Percentiles rank a stretch among this genome's conserved stretches.
phyloP scores from a whole-genome alignment of 169 alveolate species.

The Plasmodium gallinaceum region DNA sequence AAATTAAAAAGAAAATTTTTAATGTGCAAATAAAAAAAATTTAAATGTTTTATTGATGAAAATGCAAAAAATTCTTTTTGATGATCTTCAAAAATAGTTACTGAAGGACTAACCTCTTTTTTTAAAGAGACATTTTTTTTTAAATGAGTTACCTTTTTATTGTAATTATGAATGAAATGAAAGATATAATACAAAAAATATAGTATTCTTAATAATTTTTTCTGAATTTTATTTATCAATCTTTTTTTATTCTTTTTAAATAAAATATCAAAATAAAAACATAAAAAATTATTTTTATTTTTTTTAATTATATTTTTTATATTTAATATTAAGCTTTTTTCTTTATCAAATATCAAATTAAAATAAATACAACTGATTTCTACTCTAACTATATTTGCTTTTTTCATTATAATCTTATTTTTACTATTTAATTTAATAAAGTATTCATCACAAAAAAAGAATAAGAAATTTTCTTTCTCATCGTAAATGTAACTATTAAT shows the following conservation, averaged over 20 bases:
- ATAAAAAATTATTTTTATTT: slow-evolving; percentile 41
- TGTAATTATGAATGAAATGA: slow-evolving; percentile 51
- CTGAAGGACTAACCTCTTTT: neutral
- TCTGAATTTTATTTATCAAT: slow-evolving; percentile 22
- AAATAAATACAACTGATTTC: slow-evolving; percentile 45
- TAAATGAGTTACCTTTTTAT: slow-evolving; percentile 2
- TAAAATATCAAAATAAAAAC: slow-evolving; percentile 47
- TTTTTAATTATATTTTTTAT: slow-evolving; percentile 28
- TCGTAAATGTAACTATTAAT: slow-evolving; percentile 31
- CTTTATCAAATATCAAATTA: slow-evolving; percentile 34
- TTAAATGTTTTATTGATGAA: slow-evolving; percentile 7
- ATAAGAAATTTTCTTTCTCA: slow-evolving; percentile 4
- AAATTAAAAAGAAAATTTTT: too few relatives aligned
- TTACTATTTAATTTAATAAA: slow-evolving; percentile 20
- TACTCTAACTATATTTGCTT: slow-evolving; percentile 26
- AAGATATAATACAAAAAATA: slow-evolving; percentile 48
- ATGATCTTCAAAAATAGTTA: slow-evolving; percentile 10
- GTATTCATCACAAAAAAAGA: slow-evolving; percentile 41
- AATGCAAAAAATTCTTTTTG: slow-evolving; percentile 11
- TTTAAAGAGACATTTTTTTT: neutral
- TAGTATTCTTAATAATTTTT: slow-evolving; percentile 1
- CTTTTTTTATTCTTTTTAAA: slow-evolving; percentile 55
- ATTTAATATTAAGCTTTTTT: slow-evolving; percentile 31
- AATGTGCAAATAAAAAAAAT: too few relatives aligned
- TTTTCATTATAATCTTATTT: slow-evolving; percentile 1